Evolutionary conservation across 495 filamentous ascomycete species (phyloP), one percentile per base, ranked within the genome.

Genomic region (Echria macrotheca): DNA sequence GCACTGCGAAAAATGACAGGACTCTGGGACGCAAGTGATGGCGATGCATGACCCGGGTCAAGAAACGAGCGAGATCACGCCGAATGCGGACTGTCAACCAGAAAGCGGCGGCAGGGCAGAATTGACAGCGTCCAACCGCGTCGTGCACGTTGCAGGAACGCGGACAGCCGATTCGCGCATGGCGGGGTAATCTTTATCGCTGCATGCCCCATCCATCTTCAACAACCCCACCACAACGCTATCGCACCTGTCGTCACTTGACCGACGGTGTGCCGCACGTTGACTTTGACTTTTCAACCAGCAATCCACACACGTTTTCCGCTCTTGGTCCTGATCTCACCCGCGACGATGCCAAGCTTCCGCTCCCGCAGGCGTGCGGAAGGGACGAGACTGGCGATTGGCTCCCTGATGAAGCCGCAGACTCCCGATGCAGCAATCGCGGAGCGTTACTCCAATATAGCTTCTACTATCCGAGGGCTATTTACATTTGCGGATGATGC

Each of bases 91-190:
- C n/a, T n/a, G n/a, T n/a, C n/a, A n/a, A n/a, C n/a, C n/a, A n/a
- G n/a, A n/a, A n/a, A n/a, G n/a, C n/a, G n/a, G 36, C 28, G 28
- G 17, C 35, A 35, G 43, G 25, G n/a, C n/a, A 24, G 36, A 47
- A 44, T 42, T 36, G 31, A 44, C 28, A 45, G 38, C 21, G 17
- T 41, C 47, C 50, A 51, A 44, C 42, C n/a, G 47, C 41, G 14
- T 5, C 12, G 38, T 17, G 37, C 53, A 56, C 53, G 53, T 56
- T 56, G 47, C 19, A 8, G 40, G 10, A 45, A 51, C 21, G 41
- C 24, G 28, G 33, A 2, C 25, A 42, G 35, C 53, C 47, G 23
- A 56, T 56, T 55, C 42, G 53, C 38, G 53, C 38, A 42, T 22
- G 2, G 21, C 45, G 43, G 28, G 43, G 46, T 28, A 41, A 28